Evolutionary conservation across 805 yeast genomes (phyloP), one percentile per base, ranked within the genome.

Genomic region (Lipomyces kockii): DNA sequence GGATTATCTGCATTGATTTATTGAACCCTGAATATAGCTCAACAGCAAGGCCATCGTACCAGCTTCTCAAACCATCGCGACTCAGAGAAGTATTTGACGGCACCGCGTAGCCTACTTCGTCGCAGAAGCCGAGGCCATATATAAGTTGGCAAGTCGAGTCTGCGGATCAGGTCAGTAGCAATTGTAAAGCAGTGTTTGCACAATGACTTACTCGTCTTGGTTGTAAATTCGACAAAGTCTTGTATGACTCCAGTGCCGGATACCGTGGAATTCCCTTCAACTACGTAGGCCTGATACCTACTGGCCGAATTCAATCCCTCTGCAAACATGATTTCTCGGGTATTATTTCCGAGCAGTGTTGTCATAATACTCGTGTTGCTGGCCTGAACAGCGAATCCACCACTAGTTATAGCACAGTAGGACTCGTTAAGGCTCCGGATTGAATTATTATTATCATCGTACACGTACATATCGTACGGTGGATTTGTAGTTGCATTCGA

Each of bases 81-180:
- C 78, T 77, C 2, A 75, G 67, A 0, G 80, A 68, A 0, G 85
- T 74, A 60, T 80, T 80, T 5, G 82, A 81, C 0, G 98, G 98
- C 0, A 91, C 97, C 0, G 97, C 84, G 78, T 93, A 94, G 0
- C 97, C 95, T 29, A 94, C 96, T 58, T 86, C 85, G 37, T 82
- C 77, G 77, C 99, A 94, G 74, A 92, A 92, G 2, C 85, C 87
- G 67, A 94, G 81, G 66, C 86, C 89, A 76, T 85, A 91, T 20
- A 92, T 84, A 60, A 93, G 78, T 67, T 89, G 85, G 76, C 99
- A 94, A 1, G 90, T 82, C 75, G 32, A 77, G 77, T 77, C 85
- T 78, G 1, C 91, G 39, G 27, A 35, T 6, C 6, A 57, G 2
- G 49, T 32, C 22, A 12, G 43, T n/a, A 34, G 27, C 5, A 17